A percentile compares a stretch with the other conserved stretches of the same genome.
Conservation (phyloP, 2,329 filamentous ascomycete genomes). For the Xylaria sp. region DNA sequence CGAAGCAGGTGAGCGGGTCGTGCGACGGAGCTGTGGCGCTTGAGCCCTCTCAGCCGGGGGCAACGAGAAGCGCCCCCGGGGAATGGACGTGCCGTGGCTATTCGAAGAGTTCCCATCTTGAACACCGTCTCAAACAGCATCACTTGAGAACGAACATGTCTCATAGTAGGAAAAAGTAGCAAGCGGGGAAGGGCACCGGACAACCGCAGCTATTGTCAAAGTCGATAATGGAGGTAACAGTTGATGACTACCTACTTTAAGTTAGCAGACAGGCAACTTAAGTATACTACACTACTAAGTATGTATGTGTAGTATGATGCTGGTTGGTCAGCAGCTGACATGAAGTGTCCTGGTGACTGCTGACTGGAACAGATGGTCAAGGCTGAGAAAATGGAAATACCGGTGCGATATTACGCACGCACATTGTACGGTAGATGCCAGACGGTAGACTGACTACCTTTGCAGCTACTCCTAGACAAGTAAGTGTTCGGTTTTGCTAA, state of each 20-base stretch:
- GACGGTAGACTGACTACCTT: no score
- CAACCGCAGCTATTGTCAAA: not conserved
- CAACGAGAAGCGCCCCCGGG: not conserved
- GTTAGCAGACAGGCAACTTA: slow-evolving; percentile 1
- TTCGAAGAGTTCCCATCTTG: slow-evolving; percentile 10
- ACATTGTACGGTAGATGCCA: no score
- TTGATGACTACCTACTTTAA: not conserved
- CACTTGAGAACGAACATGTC: not conserved
- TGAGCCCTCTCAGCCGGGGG: slow-evolving; percentile 10
- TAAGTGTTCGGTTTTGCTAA: not conserved
- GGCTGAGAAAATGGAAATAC: slow-evolving; percentile 5
- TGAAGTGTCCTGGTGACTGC: slow-evolving; percentile 12
- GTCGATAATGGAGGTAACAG: not conserved
- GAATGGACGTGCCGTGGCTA: slow-evolving; percentile 1
- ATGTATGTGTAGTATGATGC: not conserved
- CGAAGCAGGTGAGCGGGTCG: slow-evolving; percentile 37
- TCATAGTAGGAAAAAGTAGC: not conserved
- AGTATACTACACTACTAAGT: no score
- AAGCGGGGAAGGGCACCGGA: not conserved
- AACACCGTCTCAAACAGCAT: not conserved
- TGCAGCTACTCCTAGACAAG: not conserved
- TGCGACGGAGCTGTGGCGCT: slow-evolving; percentile 21
- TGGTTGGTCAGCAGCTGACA: slow-evolving; percentile 14
- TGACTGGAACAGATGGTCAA: slow-evolving; percentile 3
- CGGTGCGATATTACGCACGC: no score